Conservation (phyloP, 768 basidiomycete species). For the Royoungia palumana region DNA sequence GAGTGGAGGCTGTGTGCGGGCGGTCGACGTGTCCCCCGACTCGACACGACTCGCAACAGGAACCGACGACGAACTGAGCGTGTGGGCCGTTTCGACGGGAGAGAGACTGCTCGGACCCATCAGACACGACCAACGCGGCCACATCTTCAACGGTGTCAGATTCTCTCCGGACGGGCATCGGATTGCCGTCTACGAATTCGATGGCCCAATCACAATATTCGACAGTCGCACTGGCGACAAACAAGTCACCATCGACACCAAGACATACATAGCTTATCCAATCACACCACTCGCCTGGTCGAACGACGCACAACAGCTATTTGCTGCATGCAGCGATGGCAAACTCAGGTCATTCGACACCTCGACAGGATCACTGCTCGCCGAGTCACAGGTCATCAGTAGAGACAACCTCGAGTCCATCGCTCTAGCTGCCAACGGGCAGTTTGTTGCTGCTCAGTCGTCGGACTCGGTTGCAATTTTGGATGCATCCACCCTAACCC, state of each 20-base stretch:
- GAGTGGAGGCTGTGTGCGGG: not conserved
- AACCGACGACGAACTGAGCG: not conserved
- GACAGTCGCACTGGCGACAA: not conserved
- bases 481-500: too few relatives aligned
- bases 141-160: not conserved
- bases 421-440: too few relatives aligned
- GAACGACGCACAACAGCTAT: not conserved
- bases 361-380: too few relatives aligned
- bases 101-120: not conserved
- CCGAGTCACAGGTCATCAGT: too few relatives aligned
- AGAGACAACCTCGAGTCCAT: too few relatives aligned
- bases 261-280: not conserved
- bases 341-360: not conserved
- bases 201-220: not conserved
- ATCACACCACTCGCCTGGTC: constrained; percentile 4
- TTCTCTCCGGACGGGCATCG: not conserved
- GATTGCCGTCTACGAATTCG: not conserved
- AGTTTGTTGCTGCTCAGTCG: too few relatives aligned
- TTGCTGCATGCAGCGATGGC: not conserved
- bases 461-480: too few relatives aligned
- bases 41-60: constrained; percentile 3
- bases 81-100: not conserved
- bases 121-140: not conserved
- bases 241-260: not conserved
- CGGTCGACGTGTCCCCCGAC: not conserved